Percentiles rank a stretch among this genome's conserved stretches.
These are phyloP conservation scores for Penicillium sumatraense DNA, from an alignment of 2,329 filamentous ascomycete genomes.

Conservation along the genomic window DNA sequence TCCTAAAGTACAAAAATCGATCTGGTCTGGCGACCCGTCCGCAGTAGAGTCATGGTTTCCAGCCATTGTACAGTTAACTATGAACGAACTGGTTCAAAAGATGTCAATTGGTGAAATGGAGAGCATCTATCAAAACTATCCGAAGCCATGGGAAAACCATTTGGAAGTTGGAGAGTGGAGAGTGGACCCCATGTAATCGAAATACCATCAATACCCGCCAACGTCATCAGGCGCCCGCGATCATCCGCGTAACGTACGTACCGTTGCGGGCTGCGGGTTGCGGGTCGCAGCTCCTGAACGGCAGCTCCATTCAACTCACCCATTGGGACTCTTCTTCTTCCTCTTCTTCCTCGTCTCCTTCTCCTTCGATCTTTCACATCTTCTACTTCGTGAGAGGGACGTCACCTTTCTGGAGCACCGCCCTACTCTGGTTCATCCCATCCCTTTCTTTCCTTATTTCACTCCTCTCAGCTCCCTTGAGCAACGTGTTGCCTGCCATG, in stretches of 20 bases:
- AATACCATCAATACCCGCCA: conserved; percentile 22
- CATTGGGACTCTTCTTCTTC: no score
- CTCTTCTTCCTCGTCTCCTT: no score
- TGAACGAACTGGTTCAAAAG: no score
- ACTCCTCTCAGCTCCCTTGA: conserved; percentile 12
- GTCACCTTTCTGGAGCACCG: not conserved
- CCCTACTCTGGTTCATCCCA: not conserved
- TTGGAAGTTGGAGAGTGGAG: conserved; percentile 13
- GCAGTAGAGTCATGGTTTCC: conserved; percentile 1
- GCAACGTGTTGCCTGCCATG: conserved; percentile 55
- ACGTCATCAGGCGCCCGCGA: conserved; percentile 9
- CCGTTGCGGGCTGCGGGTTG: conserved; percentile 19
- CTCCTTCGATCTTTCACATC: conserved; percentile 10
- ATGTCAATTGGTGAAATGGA: no score
- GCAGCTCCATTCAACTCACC: conserved; percentile 21
- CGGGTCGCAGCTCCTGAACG: conserved; percentile 22
- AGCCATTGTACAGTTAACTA: conserved; percentile 23
- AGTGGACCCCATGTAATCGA: conserved; percentile 11
- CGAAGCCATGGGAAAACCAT: conserved; percentile 2
- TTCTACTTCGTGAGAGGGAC: conserved; percentile 4
- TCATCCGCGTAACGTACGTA: conserved; percentile 13
- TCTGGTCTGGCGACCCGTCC: conserved; percentile 22
- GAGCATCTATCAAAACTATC: conserved; percentile 13
- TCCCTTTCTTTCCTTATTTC: not conserved
- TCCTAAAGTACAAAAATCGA: conserved; percentile 64